Evolutionary conservation across 2,329 filamentous ascomycete genomes (phyloP), one percentile per base, ranked within the genome.

Genomic region (Claviceps arundinis): DNA sequence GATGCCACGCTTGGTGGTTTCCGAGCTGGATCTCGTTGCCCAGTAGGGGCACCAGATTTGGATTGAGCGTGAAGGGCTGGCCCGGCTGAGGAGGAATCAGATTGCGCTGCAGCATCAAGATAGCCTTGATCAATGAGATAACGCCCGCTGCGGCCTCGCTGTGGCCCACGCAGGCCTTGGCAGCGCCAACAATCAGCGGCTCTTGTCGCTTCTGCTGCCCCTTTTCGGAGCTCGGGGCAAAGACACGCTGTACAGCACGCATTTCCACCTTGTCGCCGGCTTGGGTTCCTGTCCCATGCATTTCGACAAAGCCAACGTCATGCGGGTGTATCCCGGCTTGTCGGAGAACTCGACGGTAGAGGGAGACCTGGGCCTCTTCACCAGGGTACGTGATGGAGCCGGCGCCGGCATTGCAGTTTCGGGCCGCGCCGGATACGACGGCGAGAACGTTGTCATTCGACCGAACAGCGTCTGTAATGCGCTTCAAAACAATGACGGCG

Each of bases 341-440:
- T 37, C 83, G 78, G 1, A 93, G 73, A 24, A 94, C 72, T 48
- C 75, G 74, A 55, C 74, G 74, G 60, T 85, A 81, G 11, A 91
- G 70, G 48, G 78, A 72, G 13, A 85, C 80, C 65, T 94, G 89
- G 0, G 85, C 84, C 14, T 80, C 84, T 4, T 81, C 84, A 64
- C 93, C 86, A 1, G 89, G 88, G 53, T 87, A 85, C 0, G 87
- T 93, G 61, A 94, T 93, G 1, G 87, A 90, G 22, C 87, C 81
- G 45, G 87, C 81, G 60, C 89, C 82, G 1, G 85, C 85, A 1
- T 84, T 90, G 66, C 93, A 87, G 65, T 93, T 94, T 47, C 87
- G 91, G 4, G 81, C 79, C 1, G 82, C 80, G 37, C 82, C 86
- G 1, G 86, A 73, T 48, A 95, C 85, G 57, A 87, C 82, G n/a